Base-by-base conservation (phyloP, 2,329 filamentous ascomycete genomes). In the Fusarium coffeatum region DNA sequence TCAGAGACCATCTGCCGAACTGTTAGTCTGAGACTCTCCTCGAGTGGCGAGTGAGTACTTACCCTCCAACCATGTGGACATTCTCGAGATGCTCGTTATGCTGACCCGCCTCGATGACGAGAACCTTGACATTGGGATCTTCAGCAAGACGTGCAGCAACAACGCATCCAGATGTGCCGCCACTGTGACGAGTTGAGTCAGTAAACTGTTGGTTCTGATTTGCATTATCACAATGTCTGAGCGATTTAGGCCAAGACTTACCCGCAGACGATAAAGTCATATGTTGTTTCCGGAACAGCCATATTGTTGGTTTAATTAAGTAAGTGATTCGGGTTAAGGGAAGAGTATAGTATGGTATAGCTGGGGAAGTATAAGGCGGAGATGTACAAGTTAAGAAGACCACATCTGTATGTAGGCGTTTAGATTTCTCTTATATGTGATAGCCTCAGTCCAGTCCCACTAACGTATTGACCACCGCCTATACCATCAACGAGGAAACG, bases 61-160 rank as follows among this genome's bases (percentile, higher is more conserved):
- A 83, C 78, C 83, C 85, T 58, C 85, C 85, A 8, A 80, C 79
- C 84, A 87, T 87, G 55, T 85, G 79, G 5, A 83, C 81, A 55
- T 84, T 85, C 46, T 85, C 84, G 0, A 86, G 76, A 37, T 84
- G 71, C 59, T 79, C 76, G 60, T 80, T 82, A 60, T 82, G 78
- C 22, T 78, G 72, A 10, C 80, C 80, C n/a, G 80, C 80, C 58
- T 81, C 80, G 27, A 81, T 75, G 13, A 81, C 70, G 1, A 80
- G 74, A 11, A 81, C 73, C 40, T 63, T 76, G 16, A 69, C 62
- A 13, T 73, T 60, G 2, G 76, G 68, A 41, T 76, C 69, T 65
- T 81, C 80, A n/a, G 79, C 78, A 42, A 81, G 75, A n/a, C 79
- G 76, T 27, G 75, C 73, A 45, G 79, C 80, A 27, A 81, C 71